These are phyloP conservation scores for Picea engelmannii DNA, from an alignment of 83 land plant species.

Conservation along the genomic window DNA sequence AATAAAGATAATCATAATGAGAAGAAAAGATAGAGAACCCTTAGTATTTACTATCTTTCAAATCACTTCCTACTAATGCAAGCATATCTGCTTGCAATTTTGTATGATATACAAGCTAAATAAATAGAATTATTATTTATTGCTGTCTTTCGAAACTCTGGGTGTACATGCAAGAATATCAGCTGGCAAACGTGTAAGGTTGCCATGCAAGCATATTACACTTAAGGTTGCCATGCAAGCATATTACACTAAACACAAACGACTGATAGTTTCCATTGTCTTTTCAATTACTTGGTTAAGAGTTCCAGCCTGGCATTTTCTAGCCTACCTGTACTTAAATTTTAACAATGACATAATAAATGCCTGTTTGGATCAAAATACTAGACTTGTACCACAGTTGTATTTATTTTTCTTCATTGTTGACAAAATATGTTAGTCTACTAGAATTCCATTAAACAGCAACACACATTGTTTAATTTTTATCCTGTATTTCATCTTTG, in stretches of 20 bases:
- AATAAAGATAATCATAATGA: neutral
- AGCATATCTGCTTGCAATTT: neutral
- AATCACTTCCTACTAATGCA: neutral
- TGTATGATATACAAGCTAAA: neutral
- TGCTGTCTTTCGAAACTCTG: neutral
- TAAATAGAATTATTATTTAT: neutral
- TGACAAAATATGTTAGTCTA: too few relatives aligned
- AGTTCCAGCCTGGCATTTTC: neutral
- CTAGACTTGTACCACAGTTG: neutral
- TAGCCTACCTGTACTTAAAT: neutral
- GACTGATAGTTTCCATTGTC: neutral
- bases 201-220: too few relatives aligned
- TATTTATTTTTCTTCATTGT: too few relatives aligned
- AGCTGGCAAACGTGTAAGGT: neutral
- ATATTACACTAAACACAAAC: neutral
- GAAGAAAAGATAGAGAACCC: neutral
- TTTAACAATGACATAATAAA: neutral
- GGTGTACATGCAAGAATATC: neutral
- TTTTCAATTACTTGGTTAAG: neutral
- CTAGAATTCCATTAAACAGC: too few relatives aligned
- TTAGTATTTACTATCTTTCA: neutral
- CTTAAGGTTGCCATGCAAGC: too few relatives aligned
- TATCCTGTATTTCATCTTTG: neutral
- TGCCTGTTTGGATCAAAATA: neutral
- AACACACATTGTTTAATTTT: neutral